Evolutionary conservation across 2,329 filamentous ascomycete genomes (phyloP).

Genomic region (Apiospora rasikravindrae): DNA sequence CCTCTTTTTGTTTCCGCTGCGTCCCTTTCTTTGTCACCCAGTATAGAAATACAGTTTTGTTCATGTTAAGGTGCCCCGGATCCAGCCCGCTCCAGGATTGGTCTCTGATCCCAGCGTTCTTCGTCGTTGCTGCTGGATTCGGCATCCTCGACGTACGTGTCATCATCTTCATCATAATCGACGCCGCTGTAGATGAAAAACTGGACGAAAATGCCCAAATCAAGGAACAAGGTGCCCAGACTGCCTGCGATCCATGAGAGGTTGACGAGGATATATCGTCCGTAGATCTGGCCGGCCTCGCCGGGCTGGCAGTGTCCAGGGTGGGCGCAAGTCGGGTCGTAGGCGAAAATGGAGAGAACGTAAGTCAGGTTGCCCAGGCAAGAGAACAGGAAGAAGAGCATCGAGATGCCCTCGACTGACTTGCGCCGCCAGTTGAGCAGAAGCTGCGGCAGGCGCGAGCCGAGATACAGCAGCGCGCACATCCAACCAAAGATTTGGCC

Average conservation of each 20-base stretch:
- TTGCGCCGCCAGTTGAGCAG: slow-evolving; percentile 91
- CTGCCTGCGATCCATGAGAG: slow-evolving; percentile 90
- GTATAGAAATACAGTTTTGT: background rate
- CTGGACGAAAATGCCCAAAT: slow-evolving; percentile 86
- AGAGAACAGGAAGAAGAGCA: slow-evolving; percentile 96
- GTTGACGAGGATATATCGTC: slow-evolving; percentile 85
- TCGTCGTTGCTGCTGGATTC: slow-evolving; percentile 33
- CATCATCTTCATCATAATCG: slow-evolving; percentile 32
- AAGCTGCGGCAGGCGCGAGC: slow-evolving; percentile 86
- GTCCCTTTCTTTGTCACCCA: background rate
- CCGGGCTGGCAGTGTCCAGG: slow-evolving; percentile 62
- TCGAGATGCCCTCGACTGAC: slow-evolving; percentile 89
- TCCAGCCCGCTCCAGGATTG: slow-evolving; percentile 36
- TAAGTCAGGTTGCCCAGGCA: slow-evolving; percentile 95
- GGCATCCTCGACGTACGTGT: slow-evolving; percentile 37
- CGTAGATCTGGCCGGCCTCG: slow-evolving; percentile 73
- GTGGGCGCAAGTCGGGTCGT: slow-evolving; percentile 72
- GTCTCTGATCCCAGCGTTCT: slow-evolving; percentile 35
- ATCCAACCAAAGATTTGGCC: slow-evolving; percentile 95
- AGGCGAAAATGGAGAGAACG: slow-evolving; percentile 89
- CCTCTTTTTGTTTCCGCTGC: background rate
- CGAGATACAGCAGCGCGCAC: slow-evolving; percentile 87
- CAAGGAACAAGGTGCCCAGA: slow-evolving; percentile 82
- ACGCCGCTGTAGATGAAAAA: slow-evolving; percentile 81
- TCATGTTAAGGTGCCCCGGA: slow-evolving; percentile 25